Evolutionary conservation across 345 rosid genomes (phyloP).

Genomic region (Microthlaspi erraticum): DNA sequence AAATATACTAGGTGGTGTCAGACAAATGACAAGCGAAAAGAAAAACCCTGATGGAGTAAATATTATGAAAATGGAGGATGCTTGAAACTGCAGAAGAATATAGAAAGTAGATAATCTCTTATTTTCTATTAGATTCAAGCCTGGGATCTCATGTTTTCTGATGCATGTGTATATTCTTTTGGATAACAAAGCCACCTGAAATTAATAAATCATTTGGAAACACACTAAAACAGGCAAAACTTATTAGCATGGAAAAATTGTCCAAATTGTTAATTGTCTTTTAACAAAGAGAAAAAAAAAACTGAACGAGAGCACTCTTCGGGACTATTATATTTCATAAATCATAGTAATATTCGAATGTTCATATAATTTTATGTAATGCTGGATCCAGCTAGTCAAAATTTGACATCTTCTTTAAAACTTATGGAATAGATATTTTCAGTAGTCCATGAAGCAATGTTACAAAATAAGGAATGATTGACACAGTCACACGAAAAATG

Average conservation of each 20-base stretch:
- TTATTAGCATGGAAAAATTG: too few relatives aligned
- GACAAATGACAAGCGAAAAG: not conserved
- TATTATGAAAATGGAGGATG: not conserved
- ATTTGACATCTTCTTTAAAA: not conserved
- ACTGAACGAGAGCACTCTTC: not conserved
- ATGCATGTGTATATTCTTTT: constrained; percentile 16
- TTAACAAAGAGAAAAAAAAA: too few relatives aligned
- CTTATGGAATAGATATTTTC: not conserved
- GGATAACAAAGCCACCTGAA: constrained; percentile 12
- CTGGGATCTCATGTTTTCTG: constrained; percentile 19
- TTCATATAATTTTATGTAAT: not conserved
- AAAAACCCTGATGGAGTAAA: not conserved
- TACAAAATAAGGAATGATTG: not conserved
- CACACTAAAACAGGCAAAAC: too few relatives aligned
- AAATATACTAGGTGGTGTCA: constrained; percentile 12
- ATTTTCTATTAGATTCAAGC: constrained; percentile 13
- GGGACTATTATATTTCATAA: not conserved
- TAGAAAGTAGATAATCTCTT: not conserved
- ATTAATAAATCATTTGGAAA: not conserved
- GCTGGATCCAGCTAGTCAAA: not conserved
- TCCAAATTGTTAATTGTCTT: too few relatives aligned
- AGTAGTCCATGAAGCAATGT: not conserved
- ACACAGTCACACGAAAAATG: not conserved
- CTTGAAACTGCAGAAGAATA: constrained; percentile 13
- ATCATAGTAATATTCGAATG: not conserved